Percentiles rank a stretch among this genome's conserved stretches.
Conservation (phyloP, 2,329 filamentous ascomycete species). For the Trichophyton simii region DNA sequence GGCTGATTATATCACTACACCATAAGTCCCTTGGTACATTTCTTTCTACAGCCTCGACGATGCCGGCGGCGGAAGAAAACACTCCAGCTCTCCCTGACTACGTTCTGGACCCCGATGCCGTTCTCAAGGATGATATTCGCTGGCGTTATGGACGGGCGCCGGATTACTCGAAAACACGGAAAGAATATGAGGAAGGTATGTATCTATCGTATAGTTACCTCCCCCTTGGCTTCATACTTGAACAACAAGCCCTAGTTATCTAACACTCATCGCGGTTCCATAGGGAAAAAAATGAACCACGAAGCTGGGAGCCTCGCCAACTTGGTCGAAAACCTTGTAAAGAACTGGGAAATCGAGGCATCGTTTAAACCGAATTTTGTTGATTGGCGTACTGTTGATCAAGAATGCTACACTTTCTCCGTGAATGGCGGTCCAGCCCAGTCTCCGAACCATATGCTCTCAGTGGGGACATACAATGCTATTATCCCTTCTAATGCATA, state of each 20-base stretch:
- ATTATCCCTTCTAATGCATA: slow-evolving; percentile 52
- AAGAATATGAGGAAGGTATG: slow-evolving; percentile 46
- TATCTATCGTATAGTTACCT: slow-evolving; percentile 15
- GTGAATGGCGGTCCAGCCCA: slow-evolving; percentile 50
- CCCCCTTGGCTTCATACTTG: slow-evolving; percentile 6
- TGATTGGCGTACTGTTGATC: slow-evolving; percentile 56
- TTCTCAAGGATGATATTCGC: slow-evolving; percentile 43
- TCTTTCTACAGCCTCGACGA: neutral
- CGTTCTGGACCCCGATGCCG: slow-evolving; percentile 46
- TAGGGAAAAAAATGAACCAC: slow-evolving; percentile 48
- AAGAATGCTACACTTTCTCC: slow-evolving; percentile 47
- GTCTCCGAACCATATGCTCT: slow-evolving; percentile 51
- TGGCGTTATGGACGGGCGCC: slow-evolving; percentile 51
- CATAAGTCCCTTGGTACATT: too few relatives aligned
- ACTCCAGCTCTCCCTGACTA: slow-evolving; percentile 44
- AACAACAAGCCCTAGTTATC: neutral
- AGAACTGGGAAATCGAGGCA: slow-evolving; percentile 62
- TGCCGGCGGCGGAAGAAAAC: slow-evolving; percentile 10
- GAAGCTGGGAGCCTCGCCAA: slow-evolving; percentile 43
- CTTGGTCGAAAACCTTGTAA: slow-evolving; percentile 57
- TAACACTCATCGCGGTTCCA: neutral
- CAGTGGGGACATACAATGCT: slow-evolving; percentile 57
- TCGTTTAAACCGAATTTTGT: slow-evolving; percentile 50
- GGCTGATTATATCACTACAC: too few relatives aligned
- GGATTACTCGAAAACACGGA: slow-evolving; percentile 52